Conservation (phyloP, 306 rosid species). For the Rosa lucieae region DNA sequence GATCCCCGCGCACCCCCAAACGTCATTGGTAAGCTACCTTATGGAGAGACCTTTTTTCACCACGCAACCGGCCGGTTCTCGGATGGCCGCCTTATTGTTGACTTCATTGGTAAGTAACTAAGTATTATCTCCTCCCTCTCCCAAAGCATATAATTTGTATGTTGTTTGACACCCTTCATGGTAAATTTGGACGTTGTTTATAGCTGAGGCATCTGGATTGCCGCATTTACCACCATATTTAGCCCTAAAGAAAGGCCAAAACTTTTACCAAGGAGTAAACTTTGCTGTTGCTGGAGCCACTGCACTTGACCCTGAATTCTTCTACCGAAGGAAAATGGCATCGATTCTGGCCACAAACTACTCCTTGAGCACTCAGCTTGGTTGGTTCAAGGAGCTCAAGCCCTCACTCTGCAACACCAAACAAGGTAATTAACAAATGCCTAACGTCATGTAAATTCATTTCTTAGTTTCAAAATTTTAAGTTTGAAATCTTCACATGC, state of each 20-base stretch:
- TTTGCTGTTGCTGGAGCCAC: conserved; percentile 87
- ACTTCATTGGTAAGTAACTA: conserved; percentile 53
- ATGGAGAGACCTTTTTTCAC: conserved; percentile 65
- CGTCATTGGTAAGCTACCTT: conserved; percentile 61
- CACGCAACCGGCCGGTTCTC: conserved; percentile 73
- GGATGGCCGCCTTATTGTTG: conserved; percentile 63
- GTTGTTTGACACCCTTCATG: neutral
- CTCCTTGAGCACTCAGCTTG: conserved; percentile 59
- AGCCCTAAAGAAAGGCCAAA: conserved; percentile 29
- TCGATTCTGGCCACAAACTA: conserved; percentile 45
- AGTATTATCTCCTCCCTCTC: too few relatives aligned
- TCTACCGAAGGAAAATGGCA: conserved; percentile 31
- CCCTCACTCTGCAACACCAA: conserved; percentile 52
- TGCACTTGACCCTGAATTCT: conserved; percentile 56
- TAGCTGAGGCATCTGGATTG: conserved; percentile 64
- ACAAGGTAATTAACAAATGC: conserved; percentile 38
- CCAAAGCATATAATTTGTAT: too few relatives aligned
- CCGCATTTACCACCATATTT: conserved; percentile 64
- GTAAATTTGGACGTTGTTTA: neutral
- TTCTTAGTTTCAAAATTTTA: neutral
- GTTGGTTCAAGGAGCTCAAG: conserved; percentile 67
- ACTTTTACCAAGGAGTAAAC: conserved; percentile 46
- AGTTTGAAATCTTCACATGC: neutral
- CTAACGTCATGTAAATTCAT: neutral
- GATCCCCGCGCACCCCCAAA: neutral